phyloP scores from a whole-genome alignment of 495 filamentous ascomycete genomes.

The Chaetomidium leptoderma region DNA sequence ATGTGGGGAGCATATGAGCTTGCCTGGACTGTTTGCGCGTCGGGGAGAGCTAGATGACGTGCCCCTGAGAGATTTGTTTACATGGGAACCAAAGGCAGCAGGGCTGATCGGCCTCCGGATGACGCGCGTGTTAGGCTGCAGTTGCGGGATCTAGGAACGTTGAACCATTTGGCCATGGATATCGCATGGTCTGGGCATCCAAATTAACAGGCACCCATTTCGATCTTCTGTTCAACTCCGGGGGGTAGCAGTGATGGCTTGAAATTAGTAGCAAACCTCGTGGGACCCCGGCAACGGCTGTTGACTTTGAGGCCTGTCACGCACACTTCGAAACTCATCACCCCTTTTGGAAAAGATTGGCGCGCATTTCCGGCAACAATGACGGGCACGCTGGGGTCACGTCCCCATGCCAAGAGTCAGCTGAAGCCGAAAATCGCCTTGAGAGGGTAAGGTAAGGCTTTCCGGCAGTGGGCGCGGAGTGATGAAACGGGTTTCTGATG shows the following conservation, averaged over 20 bases:
- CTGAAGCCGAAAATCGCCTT: slow-evolving; percentile 18
- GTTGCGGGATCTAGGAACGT: slow-evolving; percentile 1
- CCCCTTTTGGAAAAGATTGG: not conserved
- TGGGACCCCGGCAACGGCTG: slow-evolving; percentile 6
- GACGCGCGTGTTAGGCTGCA: slow-evolving; percentile 14
- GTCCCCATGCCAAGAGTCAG: slow-evolving; percentile 17
- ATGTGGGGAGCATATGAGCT: slow-evolving; percentile 28
- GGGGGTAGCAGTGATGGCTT: slow-evolving; percentile 1
- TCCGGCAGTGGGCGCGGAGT: slow-evolving; percentile 4
- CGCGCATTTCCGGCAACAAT: slow-evolving; percentile 17
- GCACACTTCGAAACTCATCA: not conserved
- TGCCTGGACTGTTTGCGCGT: slow-evolving; percentile 6
- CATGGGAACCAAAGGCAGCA: not conserved
- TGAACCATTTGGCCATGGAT: not conserved
- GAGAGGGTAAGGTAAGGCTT: slow-evolving; percentile 22
- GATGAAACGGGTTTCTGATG: slow-evolving; percentile 15
- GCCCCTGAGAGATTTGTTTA: not conserved
- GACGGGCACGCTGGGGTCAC: not conserved
- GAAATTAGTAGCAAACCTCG: not conserved
- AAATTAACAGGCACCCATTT: slow-evolving; percentile 18
- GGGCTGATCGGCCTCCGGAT: not conserved
- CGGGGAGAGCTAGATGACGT: not conserved
- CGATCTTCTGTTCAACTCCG: slow-evolving; percentile 1
- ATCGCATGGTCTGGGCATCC: slow-evolving; percentile 12
- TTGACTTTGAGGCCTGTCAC: not conserved